Conservation (phyloP, 495 filamentous ascomycete species). For the Xylaria sp. region DNA sequence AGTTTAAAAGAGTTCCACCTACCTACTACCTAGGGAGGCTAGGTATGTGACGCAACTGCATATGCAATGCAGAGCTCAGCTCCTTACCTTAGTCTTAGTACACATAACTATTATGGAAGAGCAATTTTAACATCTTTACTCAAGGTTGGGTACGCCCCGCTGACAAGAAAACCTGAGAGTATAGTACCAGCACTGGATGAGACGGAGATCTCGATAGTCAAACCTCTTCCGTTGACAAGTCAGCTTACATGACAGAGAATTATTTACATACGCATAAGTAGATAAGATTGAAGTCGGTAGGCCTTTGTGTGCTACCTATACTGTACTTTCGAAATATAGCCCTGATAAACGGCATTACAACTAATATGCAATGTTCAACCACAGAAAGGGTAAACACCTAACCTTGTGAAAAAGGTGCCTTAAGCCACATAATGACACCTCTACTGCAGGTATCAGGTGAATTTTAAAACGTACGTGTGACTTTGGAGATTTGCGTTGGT, state of each 20-base stretch:
- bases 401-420: background rate
- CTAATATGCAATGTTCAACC: background rate
- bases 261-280: too few species aligned
- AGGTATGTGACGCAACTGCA: conserved; percentile 1
- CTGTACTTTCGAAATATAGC: too few species aligned
- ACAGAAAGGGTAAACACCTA: background rate
- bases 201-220: background rate
- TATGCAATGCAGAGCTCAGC: background rate
- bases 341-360: background rate
- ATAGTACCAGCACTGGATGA: background rate
- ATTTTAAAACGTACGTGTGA: background rate
- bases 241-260: too few species aligned
- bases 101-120: background rate
- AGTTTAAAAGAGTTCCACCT: background rate
- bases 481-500: too few species aligned
- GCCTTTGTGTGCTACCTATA: background rate
- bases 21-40: too few species aligned
- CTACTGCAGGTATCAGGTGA: background rate
- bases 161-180: conserved; percentile 5
- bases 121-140: background rate
- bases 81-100: too few species aligned
- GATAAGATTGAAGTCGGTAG: background rate
- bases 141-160: background rate
- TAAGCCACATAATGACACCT: background rate
- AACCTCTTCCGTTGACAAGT: background rate